Percentiles rank a stretch among this genome's conserved stretches.
These are phyloP conservation scores for Medakamo hakoo DNA, from an alignment of 139 green algal species.

Conservation along the genomic window DNA sequence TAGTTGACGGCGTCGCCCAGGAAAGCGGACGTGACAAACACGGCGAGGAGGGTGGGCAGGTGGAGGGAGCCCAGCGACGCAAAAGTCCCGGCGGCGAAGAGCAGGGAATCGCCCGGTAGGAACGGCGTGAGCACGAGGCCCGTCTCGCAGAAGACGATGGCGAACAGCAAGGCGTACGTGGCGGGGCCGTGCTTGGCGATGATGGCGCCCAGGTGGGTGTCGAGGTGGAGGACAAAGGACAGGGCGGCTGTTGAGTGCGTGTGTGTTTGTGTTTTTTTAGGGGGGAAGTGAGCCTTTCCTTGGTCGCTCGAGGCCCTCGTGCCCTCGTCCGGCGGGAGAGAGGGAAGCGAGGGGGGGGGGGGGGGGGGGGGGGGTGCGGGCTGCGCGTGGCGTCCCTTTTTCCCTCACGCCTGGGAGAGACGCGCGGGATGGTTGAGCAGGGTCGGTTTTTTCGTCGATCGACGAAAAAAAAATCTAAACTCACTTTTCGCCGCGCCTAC, in stretches of 20 bases:
- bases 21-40: slow-evolving; percentile 59
- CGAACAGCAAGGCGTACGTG: slow-evolving; percentile 70
- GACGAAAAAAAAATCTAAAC: too few species aligned
- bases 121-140: slow-evolving; percentile 72
- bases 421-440: too few species aligned
- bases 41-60: slow-evolving; percentile 25
- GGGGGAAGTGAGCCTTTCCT: too few species aligned
- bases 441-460: too few species aligned
- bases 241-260: slow-evolving; percentile 5
- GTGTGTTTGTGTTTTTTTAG: too few species aligned
- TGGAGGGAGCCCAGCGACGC: slow-evolving; percentile 59
- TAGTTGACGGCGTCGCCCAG: slow-evolving; percentile 87
- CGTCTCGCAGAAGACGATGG: slow-evolving; percentile 48
- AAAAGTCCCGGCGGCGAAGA: slow-evolving; percentile 82
- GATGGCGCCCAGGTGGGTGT: slow-evolving; percentile 58
- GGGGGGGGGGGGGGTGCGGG: too few species aligned
- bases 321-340: too few species aligned
- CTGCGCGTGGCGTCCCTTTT: too few species aligned
- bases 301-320: too few species aligned
- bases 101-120: slow-evolving; percentile 73
- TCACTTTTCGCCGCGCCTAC: too few species aligned
- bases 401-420: too few species aligned
- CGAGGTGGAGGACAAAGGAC: slow-evolving; percentile 63
- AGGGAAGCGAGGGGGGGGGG: too few species aligned
- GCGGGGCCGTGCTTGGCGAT: slow-evolving; percentile 40